Evolutionary conservation across 1,284 basidiomycete genomes (phyloP).

Genomic region (Pseudozyma thailandica): DNA sequence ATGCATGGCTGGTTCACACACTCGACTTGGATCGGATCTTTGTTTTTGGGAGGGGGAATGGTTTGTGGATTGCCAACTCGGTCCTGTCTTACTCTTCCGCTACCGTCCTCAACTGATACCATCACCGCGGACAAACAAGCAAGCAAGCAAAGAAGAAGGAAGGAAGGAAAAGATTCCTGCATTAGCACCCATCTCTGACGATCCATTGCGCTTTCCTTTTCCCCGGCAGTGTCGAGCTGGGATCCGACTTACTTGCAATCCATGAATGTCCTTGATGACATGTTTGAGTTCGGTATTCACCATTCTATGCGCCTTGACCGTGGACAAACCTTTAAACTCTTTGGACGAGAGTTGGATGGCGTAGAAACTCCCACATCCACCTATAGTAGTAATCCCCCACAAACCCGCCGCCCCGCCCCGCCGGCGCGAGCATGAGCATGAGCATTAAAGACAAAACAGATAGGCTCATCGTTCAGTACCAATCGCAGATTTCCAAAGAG

Average conservation of each 20-base stretch:
- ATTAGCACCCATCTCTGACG: too few species aligned
- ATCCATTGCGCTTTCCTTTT: neutral
- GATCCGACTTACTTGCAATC: conserved; percentile 84
- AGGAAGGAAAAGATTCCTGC: neutral
- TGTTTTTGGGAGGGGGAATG: neutral
- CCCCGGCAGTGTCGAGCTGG: neutral
- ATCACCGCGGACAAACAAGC: too few species aligned
- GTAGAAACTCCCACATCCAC: conserved; percentile 96
- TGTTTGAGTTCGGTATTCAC: conserved; percentile 88
- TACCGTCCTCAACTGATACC: conserved; percentile 39
- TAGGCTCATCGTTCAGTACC: conserved; percentile 54
- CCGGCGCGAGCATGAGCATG: too few species aligned
- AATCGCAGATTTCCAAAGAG: conserved; percentile 65
- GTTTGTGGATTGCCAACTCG: neutral
- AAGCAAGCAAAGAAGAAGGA: neutral
- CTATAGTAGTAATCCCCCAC: too few species aligned
- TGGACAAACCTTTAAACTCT: conserved; percentile 84
- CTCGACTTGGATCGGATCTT: neutral
- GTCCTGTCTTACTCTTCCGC: conserved; percentile 21
- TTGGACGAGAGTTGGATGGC: conserved; percentile 87
- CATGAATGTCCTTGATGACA: conserved; percentile 92
- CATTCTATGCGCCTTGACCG: conserved; percentile 91
- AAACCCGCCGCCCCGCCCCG: too few species aligned
- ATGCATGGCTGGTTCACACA: too few species aligned
- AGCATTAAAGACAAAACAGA: neutral